These are phyloP conservation scores for Trypanosoma boissoni DNA, from an alignment of 208 protist genomes.

Conservation along the genomic window DNA sequence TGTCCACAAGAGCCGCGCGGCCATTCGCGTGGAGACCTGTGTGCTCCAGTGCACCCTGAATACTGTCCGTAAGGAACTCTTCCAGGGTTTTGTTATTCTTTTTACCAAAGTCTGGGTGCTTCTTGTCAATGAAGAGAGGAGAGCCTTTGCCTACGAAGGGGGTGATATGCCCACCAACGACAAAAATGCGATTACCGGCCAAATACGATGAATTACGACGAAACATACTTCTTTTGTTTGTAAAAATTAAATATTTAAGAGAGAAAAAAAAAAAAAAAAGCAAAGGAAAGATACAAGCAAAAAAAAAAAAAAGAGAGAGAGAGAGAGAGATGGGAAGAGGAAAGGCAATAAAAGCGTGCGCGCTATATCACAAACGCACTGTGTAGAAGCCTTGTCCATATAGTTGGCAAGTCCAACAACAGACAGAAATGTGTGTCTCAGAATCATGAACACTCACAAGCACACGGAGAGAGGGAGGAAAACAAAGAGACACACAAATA, in stretches of 20 bases:
- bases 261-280: slow-evolving; percentile 1
- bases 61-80: slow-evolving; percentile 58
- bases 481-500: too few relatives aligned
- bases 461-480: too few relatives aligned
- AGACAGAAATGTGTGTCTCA: too few relatives aligned
- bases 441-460: too few relatives aligned
- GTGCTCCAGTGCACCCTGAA: slow-evolving; percentile 53
- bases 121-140: slow-evolving; percentile 90
- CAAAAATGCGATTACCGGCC: slow-evolving; percentile 57
- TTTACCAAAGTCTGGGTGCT: slow-evolving; percentile 88
- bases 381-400: too few relatives aligned
- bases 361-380: too few relatives aligned
- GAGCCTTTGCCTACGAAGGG: slow-evolving; percentile 90
- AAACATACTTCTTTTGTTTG: slow-evolving; percentile 17
- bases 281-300: not conserved
- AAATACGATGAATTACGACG: not conserved
- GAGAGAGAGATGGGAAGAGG: not conserved
- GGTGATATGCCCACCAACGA: slow-evolving; percentile 83
- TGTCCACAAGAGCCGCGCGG: slow-evolving; percentile 68
- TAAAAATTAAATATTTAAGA: not conserved
- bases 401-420: too few relatives aligned
- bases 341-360: too few relatives aligned
- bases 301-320: slow-evolving; percentile 6
- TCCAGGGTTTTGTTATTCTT: slow-evolving; percentile 85
- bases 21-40: slow-evolving; percentile 31